A percentile compares a stretch with the other conserved stretches of the same genome.
Conservation (phyloP, 2,329 filamentous ascomycete genomes). For the Pyrenophora tritici-repentis region DNA sequence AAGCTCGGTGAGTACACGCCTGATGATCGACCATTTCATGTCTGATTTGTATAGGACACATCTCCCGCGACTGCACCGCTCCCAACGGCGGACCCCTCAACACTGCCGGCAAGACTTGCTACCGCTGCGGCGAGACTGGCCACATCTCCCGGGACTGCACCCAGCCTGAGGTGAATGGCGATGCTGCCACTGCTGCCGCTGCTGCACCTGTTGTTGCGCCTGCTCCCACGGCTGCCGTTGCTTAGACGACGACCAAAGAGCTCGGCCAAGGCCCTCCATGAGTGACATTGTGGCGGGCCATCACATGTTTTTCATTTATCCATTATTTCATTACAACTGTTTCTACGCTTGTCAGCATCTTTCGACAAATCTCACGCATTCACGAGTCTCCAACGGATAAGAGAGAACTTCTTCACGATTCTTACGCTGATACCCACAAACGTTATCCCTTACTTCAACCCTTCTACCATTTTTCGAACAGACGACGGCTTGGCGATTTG, state of each 20-base stretch:
- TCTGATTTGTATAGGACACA: conserved; percentile 65
- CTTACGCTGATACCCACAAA: conserved; percentile 53
- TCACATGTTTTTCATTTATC: conserved; percentile 19
- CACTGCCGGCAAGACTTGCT: conserved; percentile 97
- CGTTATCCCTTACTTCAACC: conserved; percentile 43
- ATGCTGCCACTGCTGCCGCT: conserved; percentile 35
- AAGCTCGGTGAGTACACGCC: conserved; percentile 62
- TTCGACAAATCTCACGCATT: conserved; percentile 45
- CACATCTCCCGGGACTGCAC: conserved; percentile 97
- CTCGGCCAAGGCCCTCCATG: conserved; percentile 9
- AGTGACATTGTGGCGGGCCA: conserved; percentile 27
- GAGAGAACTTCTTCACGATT: conserved; percentile 48
- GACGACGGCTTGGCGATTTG: conserved; percentile 46
- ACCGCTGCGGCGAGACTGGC: conserved; percentile 92
- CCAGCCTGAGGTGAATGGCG: conserved; percentile 65
- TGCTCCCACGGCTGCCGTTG: conserved; percentile 50
- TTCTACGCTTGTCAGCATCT: conserved; percentile 38
- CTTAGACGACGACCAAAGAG: conserved; percentile 28
- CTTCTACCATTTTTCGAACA: conserved; percentile 46
- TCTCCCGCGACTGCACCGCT: conserved; percentile 92
- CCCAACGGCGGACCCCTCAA: conserved; percentile 95
- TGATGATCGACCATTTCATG: not conserved
- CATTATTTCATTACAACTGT: conserved; percentile 37
- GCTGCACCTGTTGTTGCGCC: conserved; percentile 43
- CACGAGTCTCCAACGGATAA: conserved; percentile 43